A percentile compares a stretch with the other conserved stretches of the same genome.
Conservation (phyloP, 208 protist genomes). For the Leishmania tarentolae region DNA sequence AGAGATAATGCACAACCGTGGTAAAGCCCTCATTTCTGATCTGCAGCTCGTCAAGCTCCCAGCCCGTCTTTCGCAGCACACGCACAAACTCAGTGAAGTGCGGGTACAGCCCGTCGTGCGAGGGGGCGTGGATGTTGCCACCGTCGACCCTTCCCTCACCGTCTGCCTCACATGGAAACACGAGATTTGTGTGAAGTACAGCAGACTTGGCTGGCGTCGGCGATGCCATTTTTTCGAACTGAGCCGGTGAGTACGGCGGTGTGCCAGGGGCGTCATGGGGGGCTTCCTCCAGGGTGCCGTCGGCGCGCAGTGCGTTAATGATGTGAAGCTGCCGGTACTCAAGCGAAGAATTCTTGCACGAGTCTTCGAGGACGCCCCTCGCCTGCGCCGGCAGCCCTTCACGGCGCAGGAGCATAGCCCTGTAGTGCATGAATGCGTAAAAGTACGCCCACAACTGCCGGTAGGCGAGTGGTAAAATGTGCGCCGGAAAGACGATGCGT, state of each 20-base stretch:
- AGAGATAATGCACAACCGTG: slow-evolving; percentile 49
- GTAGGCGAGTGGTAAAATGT: slow-evolving; percentile 25
- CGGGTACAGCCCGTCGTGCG: slow-evolving; percentile 31
- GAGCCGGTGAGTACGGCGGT: slow-evolving; percentile 1
- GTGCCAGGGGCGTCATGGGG: neutral
- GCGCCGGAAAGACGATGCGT: slow-evolving; percentile 22
- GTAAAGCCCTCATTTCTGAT: slow-evolving; percentile 44
- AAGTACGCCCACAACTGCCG: slow-evolving; percentile 65
- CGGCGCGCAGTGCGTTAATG: slow-evolving; percentile 35
- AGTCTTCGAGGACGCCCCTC: neutral
- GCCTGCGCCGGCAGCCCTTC: neutral
- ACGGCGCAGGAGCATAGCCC: slow-evolving; percentile 7
- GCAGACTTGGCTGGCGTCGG: slow-evolving; percentile 12
- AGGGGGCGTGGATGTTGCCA: neutral
- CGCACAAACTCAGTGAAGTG: slow-evolving; percentile 43
- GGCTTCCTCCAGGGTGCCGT: slow-evolving; percentile 29
- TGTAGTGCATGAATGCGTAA: slow-evolving; percentile 51
- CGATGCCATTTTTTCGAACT: slow-evolving; percentile 15
- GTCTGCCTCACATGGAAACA: neutral
- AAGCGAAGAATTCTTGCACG: neutral
- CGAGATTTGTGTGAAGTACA: neutral
- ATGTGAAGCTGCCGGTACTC: slow-evolving; percentile 23
- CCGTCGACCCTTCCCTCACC: neutral
- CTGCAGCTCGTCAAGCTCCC: slow-evolving; percentile 47
- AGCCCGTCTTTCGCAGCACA: slow-evolving; percentile 33